Evolutionary conservation across 495 filamentous ascomycete genomes (phyloP).

Genomic region (Aspergillus haitiensis): DNA sequence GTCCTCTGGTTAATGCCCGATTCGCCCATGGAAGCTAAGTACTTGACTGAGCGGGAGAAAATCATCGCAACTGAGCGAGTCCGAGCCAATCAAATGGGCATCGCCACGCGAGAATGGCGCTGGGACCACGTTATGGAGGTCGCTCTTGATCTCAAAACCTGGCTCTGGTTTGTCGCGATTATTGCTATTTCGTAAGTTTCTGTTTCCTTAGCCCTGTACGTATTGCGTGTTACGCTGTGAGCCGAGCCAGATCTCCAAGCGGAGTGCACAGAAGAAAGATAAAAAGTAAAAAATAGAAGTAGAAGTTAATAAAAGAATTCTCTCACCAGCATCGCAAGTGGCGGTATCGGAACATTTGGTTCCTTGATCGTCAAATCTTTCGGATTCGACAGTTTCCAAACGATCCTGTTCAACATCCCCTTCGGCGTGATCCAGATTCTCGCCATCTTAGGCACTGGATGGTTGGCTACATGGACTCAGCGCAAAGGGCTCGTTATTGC

Average conservation of each 20-base stretch:
- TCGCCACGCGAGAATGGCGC: constrained; percentile 46
- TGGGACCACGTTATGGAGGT: constrained; percentile 53
- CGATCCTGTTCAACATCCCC: constrained; percentile 37
- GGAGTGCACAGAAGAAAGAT: too few relatives aligned
- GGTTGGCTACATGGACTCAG: constrained; percentile 39
- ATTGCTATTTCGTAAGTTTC: constrained; percentile 29
- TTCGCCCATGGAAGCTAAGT: constrained; percentile 49
- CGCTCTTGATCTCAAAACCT: constrained; percentile 44
- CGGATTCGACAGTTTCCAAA: constrained; percentile 34
- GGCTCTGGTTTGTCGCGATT: constrained; percentile 30
- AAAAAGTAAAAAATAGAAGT: too few relatives aligned
- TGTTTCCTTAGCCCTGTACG: neutral
- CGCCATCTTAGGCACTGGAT: constrained; percentile 45
- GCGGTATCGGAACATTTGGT: constrained; percentile 39
- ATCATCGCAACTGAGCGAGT: constrained; percentile 54
- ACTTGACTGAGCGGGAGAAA: constrained; percentile 43
- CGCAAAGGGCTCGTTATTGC: constrained; percentile 27
- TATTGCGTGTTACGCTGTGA: too few relatives aligned
- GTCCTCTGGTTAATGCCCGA: constrained; percentile 50
- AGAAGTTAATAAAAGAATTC: too few relatives aligned
- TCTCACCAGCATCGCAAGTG: constrained; percentile 28
- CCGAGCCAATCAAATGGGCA: constrained; percentile 55
- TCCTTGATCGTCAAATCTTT: constrained; percentile 40
- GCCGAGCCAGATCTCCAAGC: too few relatives aligned
- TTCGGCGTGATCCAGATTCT: constrained; percentile 46